These are phyloP conservation scores for Fusarium chlamydosporum DNA, from an alignment of 2,329 filamentous ascomycete species.

Conservation along the genomic window DNA sequence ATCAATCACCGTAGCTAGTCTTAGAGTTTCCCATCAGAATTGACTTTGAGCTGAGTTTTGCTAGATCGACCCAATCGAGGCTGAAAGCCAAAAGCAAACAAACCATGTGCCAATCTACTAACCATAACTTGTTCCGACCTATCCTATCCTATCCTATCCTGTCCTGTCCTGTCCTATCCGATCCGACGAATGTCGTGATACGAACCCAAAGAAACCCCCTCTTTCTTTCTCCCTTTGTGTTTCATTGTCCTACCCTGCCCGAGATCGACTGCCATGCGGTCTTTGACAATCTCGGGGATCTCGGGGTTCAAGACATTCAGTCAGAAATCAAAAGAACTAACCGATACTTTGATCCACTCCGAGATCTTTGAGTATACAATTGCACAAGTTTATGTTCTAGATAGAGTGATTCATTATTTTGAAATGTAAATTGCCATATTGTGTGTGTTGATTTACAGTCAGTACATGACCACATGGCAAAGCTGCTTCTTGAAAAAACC, in stretches of 20 bases:
- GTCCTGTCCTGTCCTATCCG: conserved; percentile 1
- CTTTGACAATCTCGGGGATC: conserved; percentile 4
- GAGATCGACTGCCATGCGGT: too few relatives aligned
- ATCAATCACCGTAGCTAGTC: background rate
- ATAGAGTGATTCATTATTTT: background rate
- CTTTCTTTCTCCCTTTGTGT: conserved; percentile 7
- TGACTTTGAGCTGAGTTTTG: background rate
- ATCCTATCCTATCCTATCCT: background rate
- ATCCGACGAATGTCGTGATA: conserved; percentile 1
- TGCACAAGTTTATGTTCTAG: background rate
- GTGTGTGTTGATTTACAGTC: background rate
- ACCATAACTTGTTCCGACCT: background rate
- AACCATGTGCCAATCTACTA: conserved; percentile 7
- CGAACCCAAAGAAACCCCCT: conserved; percentile 1
- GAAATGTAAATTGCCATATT: too few relatives aligned
- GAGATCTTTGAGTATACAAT: too few relatives aligned
- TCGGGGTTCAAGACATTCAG: conserved; percentile 8
- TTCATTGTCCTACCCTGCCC: background rate
- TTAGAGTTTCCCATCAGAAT: conserved; percentile 10
- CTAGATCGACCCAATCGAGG: conserved; percentile 1
- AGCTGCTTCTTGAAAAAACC: background rate
- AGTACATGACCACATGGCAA: background rate
- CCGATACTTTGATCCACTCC: background rate
- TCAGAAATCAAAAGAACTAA: background rate
- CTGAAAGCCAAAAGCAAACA: conserved; percentile 3